phyloP scores from a whole-genome alignment of 2,329 filamentous ascomycete genomes.

The Colletotrichum falcatum region DNA sequence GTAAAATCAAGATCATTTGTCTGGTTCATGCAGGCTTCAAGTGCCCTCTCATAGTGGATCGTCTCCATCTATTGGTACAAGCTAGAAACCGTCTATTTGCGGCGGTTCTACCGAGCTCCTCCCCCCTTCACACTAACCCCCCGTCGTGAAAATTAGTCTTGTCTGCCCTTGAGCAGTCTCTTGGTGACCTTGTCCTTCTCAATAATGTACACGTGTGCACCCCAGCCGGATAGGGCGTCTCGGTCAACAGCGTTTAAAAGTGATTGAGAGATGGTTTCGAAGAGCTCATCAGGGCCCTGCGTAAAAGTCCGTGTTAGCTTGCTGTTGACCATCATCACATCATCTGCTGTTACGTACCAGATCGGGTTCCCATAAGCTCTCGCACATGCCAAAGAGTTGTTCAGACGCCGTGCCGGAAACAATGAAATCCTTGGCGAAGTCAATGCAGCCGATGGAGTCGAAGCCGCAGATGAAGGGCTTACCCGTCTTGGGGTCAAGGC shows the following conservation, averaged over 20 bases:
- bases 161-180: slow-evolving; percentile 96
- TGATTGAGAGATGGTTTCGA: slow-evolving; percentile 97
- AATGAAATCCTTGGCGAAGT: slow-evolving; percentile 99
- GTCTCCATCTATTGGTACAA: slow-evolving; percentile 52
- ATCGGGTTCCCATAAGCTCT: slow-evolving; percentile 97
- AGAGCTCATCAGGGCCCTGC: slow-evolving; percentile 90
- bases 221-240: slow-evolving; percentile 97
- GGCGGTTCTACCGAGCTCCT: slow-evolving; percentile 35
- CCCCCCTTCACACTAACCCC: slow-evolving; percentile 1
- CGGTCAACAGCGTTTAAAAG: slow-evolving; percentile 95
- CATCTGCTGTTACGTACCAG: slow-evolving; percentile 70
- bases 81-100: slow-evolving; percentile 43
- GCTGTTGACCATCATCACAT: not conserved
- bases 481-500: slow-evolving; percentile 92
- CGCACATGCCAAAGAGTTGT: slow-evolving; percentile 98
- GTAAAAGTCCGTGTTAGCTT: slow-evolving; percentile 42
- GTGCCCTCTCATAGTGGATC: slow-evolving; percentile 38
- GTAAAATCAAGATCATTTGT: slow-evolving; percentile 35
- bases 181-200: slow-evolving; percentile 99
- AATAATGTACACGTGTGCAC: slow-evolving; percentile 98
- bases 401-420: slow-evolving; percentile 96
- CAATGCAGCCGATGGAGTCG: slow-evolving; percentile 98
- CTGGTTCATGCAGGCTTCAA: slow-evolving; percentile 37
- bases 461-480: slow-evolving; percentile 99
- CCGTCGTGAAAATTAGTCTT: slow-evolving; percentile 72